These are phyloP conservation scores for Entomortierella beljakovae DNA, from an alignment of 192 early-diverging fungal genomes.

Conservation along the genomic window DNA sequence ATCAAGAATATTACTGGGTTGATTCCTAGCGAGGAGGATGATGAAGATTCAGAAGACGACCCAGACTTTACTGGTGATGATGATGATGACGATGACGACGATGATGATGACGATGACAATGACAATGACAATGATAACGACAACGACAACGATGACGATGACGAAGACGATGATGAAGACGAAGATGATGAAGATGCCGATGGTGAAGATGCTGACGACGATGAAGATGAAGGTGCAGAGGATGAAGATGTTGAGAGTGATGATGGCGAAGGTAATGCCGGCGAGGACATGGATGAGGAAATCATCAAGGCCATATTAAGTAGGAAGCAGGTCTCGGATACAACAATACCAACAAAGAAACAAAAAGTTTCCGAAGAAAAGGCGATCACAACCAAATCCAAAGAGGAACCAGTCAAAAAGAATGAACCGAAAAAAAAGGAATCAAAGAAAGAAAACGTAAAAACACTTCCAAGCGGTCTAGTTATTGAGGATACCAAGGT, in stretches of 20 bases:
- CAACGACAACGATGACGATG: slow-evolving; percentile 3
- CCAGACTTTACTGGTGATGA: slow-evolving; percentile 39
- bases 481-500: slow-evolving; percentile 81
- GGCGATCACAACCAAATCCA: slow-evolving; percentile 32
- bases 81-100: slow-evolving; percentile 54
- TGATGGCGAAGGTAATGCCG: slow-evolving; percentile 5
- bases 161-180: neutral
- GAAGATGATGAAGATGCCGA: slow-evolving; percentile 3
- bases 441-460: slow-evolving; percentile 58
- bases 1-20: slow-evolving; percentile 40
- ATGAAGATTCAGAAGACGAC: slow-evolving; percentile 53
- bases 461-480: slow-evolving; percentile 78
- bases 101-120: slow-evolving; percentile 24
- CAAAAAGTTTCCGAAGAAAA: slow-evolving; percentile 29
- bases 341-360: slow-evolving; percentile 13
- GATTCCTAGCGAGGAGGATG: slow-evolving; percentile 25
- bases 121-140: slow-evolving; percentile 9
- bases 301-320: slow-evolving; percentile 3
- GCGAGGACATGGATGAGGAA: neutral
- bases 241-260: slow-evolving; percentile 22
- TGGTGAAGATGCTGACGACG: slow-evolving; percentile 3
- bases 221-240: neutral
- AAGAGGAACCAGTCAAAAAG: slow-evolving; percentile 49
- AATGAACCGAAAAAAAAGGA: slow-evolving; percentile 47
- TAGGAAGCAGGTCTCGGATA: slow-evolving; percentile 32